A percentile compares a stretch with the other conserved stretches of the same genome.
Conservation (phyloP, 2,329 filamentous ascomycete genomes). For the Kalmusia sp. region DNA sequence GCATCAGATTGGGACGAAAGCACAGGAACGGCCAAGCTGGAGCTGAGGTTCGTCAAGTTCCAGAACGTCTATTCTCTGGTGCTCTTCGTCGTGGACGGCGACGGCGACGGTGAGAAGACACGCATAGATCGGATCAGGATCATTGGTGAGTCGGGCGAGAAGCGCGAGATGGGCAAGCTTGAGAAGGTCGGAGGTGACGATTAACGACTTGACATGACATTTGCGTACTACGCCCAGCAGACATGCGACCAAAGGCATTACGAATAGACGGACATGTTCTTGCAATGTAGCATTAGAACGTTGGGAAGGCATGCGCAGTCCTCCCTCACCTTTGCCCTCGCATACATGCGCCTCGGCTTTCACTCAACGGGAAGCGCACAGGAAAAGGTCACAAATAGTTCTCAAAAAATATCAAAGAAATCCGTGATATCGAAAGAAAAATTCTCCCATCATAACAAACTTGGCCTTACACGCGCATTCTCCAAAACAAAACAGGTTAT, state of each 20-base stretch:
- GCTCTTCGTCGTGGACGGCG: constrained; percentile 82
- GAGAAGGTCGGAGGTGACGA: constrained; percentile 87
- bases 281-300: no score
- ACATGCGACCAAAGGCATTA: not conserved
- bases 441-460: no score
- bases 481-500: no score
- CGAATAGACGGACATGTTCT: not conserved
- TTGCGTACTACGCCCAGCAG: not conserved
- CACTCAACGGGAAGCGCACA: no score
- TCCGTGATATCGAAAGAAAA: no score
- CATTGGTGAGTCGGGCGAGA: constrained; percentile 89
- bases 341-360: no score
- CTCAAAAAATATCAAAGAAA: no score
- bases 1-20: constrained; percentile 74
- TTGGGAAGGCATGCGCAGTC: no score
- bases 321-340: no score
- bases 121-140: constrained; percentile 80
- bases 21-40: constrained; percentile 59
- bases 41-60: constrained; percentile 94
- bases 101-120: constrained; percentile 84
- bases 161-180: constrained; percentile 90
- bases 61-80: constrained; percentile 89
- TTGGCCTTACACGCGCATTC: no score
- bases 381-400: no score
- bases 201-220: constrained; percentile 7